These are phyloP conservation scores for Gaultheria prostrata DNA, from an alignment of 148 eudicot species.

Conservation along the genomic window DNA sequence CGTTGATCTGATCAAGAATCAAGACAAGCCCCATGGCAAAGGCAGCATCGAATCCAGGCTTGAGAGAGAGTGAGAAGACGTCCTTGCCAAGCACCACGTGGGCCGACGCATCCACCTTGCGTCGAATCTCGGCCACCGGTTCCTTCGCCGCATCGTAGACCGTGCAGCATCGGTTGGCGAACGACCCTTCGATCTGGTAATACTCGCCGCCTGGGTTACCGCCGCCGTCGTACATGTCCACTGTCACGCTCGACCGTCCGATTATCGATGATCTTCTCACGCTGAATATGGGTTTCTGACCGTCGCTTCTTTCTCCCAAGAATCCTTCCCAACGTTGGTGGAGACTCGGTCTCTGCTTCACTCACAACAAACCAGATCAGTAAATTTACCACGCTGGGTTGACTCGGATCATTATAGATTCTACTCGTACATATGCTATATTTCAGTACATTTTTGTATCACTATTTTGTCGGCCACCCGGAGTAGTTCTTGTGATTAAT, in stretches of 20 bases:
- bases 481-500: no score
- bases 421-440: no score
- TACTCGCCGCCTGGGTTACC: constrained; percentile 47
- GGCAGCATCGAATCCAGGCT: constrained; percentile 77
- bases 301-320: constrained; percentile 59
- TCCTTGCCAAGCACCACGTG: constrained; percentile 75
- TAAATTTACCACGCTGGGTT: neutral
- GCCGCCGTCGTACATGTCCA: constrained; percentile 55
- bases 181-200: constrained; percentile 81
- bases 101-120: constrained; percentile 70
- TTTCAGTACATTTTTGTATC: no score
- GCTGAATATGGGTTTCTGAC: constrained; percentile 79
- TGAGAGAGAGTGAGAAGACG: constrained; percentile 51
- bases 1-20: constrained; percentile 68
- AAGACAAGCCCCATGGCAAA: constrained; percentile 86
- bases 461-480: no score
- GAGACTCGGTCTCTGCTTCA: constrained; percentile 71
- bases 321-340: constrained; percentile 96
- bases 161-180: constrained; percentile 54
- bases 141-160: constrained; percentile 45
- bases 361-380: neutral
- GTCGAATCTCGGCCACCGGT: constrained; percentile 66
- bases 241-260: constrained; percentile 71
- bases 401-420: neutral
- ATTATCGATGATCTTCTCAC: constrained; percentile 77